Evolutionary conservation across 257 asterid genomes (phyloP).

Genomic region (Hygrophila difformis): DNA sequence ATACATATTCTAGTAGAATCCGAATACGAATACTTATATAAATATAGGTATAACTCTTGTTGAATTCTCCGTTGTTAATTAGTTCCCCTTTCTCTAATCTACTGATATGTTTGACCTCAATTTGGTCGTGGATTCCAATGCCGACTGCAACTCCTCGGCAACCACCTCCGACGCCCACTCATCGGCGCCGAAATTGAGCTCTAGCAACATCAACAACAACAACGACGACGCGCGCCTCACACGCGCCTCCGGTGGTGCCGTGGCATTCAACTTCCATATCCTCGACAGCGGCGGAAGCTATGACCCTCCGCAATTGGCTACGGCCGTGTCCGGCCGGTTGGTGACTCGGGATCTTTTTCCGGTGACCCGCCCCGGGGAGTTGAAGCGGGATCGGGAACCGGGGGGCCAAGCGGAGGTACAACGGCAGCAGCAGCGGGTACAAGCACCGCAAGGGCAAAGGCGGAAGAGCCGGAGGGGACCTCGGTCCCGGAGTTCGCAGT

Average conservation of each 20-base stretch:
- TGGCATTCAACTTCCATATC: too few relatives aligned
- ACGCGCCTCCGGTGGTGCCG: too few relatives aligned
- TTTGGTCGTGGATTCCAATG: constrained; percentile 26
- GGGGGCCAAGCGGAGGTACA: constrained; percentile 9
- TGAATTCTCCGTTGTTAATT: too few relatives aligned
- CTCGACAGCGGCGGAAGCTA: too few relatives aligned
- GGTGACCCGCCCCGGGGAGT: constrained; percentile 15
- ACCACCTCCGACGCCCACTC: constrained; percentile 14
- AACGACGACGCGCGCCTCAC: constrained; percentile 32
- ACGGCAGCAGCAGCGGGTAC: constrained; percentile 21
- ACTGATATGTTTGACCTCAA: constrained; percentile 65
- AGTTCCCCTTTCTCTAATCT: too few relatives aligned
- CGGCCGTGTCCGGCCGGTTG: constrained; percentile 5
- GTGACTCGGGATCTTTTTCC: constrained; percentile 68
- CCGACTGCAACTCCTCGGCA: neutral
- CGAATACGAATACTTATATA: too few relatives aligned
- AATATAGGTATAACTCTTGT: too few relatives aligned
- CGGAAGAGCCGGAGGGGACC: constrained; percentile 56
- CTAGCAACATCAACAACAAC: too few relatives aligned
- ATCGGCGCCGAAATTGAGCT: constrained; percentile 26
- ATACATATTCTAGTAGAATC: too few relatives aligned
- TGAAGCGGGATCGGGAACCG: constrained; percentile 5
- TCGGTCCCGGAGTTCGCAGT: constrained; percentile 50
- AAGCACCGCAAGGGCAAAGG: too few relatives aligned
- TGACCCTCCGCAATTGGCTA: too few relatives aligned